Evolutionary conservation across 345 rosid genomes (phyloP).

Genomic region (Anastatica hierochuntica): DNA sequence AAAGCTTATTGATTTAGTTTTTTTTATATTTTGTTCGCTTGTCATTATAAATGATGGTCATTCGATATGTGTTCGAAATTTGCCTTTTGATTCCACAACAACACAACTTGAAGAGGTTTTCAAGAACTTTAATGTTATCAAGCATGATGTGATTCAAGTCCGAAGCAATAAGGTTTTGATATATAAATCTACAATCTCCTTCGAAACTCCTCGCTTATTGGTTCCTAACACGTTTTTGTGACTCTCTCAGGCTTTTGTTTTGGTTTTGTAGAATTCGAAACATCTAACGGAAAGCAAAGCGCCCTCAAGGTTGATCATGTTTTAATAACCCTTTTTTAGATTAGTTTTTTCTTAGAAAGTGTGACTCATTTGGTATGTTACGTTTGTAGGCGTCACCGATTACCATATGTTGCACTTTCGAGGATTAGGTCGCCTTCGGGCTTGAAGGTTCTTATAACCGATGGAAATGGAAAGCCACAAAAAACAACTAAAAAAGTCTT

Average conservation of each 20-base stretch:
- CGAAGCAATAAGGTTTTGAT: slow-evolving; percentile 55
- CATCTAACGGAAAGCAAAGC: slow-evolving; percentile 37
- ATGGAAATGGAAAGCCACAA: no score
- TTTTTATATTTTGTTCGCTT: background rate
- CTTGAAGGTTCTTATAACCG: no score
- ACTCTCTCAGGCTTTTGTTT: slow-evolving; percentile 45
- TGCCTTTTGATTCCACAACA: slow-evolving; percentile 34
- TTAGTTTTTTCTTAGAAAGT: no score
- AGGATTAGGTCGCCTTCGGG: no score
- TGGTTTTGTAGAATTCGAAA: slow-evolving; percentile 67
- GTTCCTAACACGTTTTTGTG: slow-evolving; percentile 4
- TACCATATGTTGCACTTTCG: no score
- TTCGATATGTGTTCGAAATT: slow-evolving; percentile 58
- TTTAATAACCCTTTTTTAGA: no score
- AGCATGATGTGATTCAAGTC: slow-evolving; percentile 59
- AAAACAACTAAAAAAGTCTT: no score
- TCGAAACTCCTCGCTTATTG: background rate
- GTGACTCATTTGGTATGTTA: background rate
- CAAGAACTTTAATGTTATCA: slow-evolving; percentile 62
- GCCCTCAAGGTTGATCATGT: slow-evolving; percentile 50
- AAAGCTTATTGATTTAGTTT: background rate
- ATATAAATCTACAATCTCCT: background rate
- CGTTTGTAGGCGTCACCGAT: slow-evolving; percentile 69
- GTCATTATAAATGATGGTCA: slow-evolving; percentile 43
- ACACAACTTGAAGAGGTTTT: slow-evolving; percentile 53